Base-by-base conservation (phyloP, 2,329 filamentous ascomycete species). In the Cadophora sp. region DNA sequence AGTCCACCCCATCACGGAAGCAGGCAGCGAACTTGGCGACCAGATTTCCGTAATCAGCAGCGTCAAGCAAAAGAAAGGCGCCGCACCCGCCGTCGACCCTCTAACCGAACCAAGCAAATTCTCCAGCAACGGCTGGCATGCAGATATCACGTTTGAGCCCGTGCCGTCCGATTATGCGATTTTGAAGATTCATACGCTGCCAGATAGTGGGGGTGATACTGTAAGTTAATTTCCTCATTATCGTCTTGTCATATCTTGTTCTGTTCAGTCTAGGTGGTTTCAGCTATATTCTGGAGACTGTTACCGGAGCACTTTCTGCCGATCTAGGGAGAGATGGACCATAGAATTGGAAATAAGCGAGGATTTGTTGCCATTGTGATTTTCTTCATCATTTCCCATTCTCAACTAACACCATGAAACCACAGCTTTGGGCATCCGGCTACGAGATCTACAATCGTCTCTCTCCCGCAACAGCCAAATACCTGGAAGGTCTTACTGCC, bases 371-470 rank as follows among this genome's bases (percentile, higher is more conserved):
- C n/a, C n/a, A n/a, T n/a, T n/a, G n/a, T n/a, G n/a, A n/a, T n/a
- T n/a, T n/a, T n/a, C n/a, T n/a, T n/a, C n/a, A n/a, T n/a, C n/a
- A n/a, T n/a, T n/a, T n/a, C n/a, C n/a, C n/a, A n/a, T n/a, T n/a
- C n/a, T n/a, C n/a, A n/a, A n/a, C n/a, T n/a, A n/a, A n/a, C n/a
- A n/a, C n/a, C n/a, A n/a, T n/a, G n/a, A n/a, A n/a, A n/a, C n/a
- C n/a, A n/a, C n/a, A 80, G 58, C 78, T 86, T 6, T 86, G 83
- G 83, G 82, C 84, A 62, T 82, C 87, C 0, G 88, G 87, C 0
- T 91, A 91, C 74, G 88, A 91, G 72, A 78, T 90, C 14, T 91
- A 90, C 73, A 89, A 92, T 73, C 84, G 87, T 31, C 81, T 92
- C 67, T 88, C 85, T 4, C 79, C 81, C 2, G 80, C 85, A 0